Base-by-base conservation (phyloP, 1,284 basidiomycete genomes). In the Pascua sp. region DNA sequence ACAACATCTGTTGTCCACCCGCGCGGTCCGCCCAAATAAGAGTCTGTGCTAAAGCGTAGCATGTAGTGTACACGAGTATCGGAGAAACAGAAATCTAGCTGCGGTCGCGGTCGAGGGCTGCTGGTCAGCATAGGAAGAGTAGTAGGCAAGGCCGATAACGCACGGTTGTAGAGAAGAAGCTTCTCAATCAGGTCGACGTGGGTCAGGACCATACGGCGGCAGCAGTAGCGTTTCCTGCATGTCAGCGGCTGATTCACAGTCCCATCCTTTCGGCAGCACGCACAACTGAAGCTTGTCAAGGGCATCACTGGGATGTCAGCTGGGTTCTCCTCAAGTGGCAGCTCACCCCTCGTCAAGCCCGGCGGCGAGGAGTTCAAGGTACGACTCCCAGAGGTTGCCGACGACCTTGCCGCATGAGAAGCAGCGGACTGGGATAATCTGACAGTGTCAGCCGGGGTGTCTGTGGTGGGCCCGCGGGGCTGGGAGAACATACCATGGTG, bases 121-220 rank as follows among this genome's bases (percentile, higher is more conserved):
- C 0, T 11, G 24, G 58, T 59, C 42, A 59, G 57, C 48, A 16
- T 11, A 36, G 11, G 2, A 32, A 15, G 5, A 13, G 1, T 0
- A 58, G 51, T 38, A 39, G 16, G 18, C 42, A 32, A n/a, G 18
- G 32, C 40, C 32, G 13, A 32, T 7, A 7, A 85, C 91, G 70
- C 64, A 96, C 93, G 92, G 79, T 95, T 96, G 78, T 96, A 97
- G 70, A 95, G 91, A 32, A 97, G 80, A 16, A 96, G 82, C 78
- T 96, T 97, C 78, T 97, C 93, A 67, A 97, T 96, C 60, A 97
- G 82, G 78, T 97, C 94, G 60, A 78, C 75, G 75, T 98, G 95
- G 0, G 95, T 98, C 55, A 98, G 80, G 11, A 98, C 91, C 95
- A 98, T 98, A 54, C 95, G 84, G 48, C 95, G 83, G 78, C 95